These are phyloP conservation scores for Cerrena zonata DNA, from an alignment of 1,284 basidiomycete genomes.

Conservation along the genomic window DNA sequence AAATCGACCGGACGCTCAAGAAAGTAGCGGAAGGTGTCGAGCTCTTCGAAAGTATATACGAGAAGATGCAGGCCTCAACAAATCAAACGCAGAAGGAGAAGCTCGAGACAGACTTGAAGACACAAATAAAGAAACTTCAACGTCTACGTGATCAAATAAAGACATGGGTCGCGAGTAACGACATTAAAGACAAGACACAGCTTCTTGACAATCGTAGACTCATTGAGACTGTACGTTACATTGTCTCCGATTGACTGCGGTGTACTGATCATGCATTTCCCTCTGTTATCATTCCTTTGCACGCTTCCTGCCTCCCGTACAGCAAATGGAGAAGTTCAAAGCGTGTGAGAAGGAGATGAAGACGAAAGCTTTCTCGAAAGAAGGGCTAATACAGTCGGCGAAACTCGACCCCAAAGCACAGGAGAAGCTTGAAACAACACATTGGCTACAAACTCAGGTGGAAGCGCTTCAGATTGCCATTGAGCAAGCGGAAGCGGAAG, in stretches of 20 bases:
- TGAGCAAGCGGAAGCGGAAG: conserved; percentile 91
- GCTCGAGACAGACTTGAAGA: conserved; percentile 90
- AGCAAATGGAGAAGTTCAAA: conserved; percentile 99
- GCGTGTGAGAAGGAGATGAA: conserved; percentile 99
- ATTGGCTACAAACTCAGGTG: conserved; percentile 83
- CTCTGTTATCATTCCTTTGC: conserved; percentile 5
- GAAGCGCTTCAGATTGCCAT: conserved; percentile 92
- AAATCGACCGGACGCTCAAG: conserved; percentile 94
- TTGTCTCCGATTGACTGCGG: conserved; percentile 7
- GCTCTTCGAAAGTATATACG: conserved; percentile 90
- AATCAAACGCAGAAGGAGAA: conserved; percentile 97
- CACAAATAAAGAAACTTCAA: conserved; percentile 99
- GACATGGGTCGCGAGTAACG: conserved; percentile 95
- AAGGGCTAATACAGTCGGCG: conserved; percentile 90
- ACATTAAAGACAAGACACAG: conserved; percentile 98
- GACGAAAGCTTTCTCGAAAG: conserved; percentile 99
- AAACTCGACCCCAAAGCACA: conserved; percentile 95
- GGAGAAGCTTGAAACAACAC: conserved; percentile 86
- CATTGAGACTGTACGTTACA: conserved; percentile 87
- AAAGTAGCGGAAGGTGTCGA: conserved; percentile 91
- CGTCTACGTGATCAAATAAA: conserved; percentile 98
- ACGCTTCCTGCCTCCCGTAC: too few relatives aligned
- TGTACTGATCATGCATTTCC: background rate
- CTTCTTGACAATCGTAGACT: conserved; percentile 90
- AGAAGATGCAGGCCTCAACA: conserved; percentile 90